Evolutionary conservation across 2,329 filamentous ascomycete species (phyloP).

Genomic region (Colletotrichum simmondsii): DNA sequence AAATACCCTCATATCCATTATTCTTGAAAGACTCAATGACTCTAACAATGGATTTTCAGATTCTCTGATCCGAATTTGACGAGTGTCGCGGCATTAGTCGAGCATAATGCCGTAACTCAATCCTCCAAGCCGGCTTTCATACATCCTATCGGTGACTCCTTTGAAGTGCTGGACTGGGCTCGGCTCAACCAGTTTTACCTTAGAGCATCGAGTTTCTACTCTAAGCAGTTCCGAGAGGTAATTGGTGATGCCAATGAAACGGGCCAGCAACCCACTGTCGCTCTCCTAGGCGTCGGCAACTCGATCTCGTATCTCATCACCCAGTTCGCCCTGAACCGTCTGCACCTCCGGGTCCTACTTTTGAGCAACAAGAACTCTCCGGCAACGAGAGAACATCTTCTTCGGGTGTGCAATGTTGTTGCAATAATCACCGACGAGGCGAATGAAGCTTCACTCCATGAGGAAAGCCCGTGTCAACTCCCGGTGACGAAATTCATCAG

Average conservation of each 20-base stretch:
- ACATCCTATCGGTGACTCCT: neutral
- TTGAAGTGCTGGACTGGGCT: constrained; percentile 9
- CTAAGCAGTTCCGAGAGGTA: neutral
- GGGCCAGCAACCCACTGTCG: constrained; percentile 9
- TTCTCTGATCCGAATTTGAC: constrained; percentile 15
- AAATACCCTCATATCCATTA: neutral
- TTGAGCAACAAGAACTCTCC: constrained; percentile 28
- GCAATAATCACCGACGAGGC: constrained; percentile 7
- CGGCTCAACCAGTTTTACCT: neutral
- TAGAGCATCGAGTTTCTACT: constrained; percentile 1
- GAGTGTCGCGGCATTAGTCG: constrained; percentile 10
- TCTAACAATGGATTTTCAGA: neutral
- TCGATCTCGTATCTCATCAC: constrained; percentile 19
- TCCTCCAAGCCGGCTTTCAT: constrained; percentile 16
- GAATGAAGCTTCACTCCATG: constrained; percentile 1
- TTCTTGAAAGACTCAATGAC: fast-evolving
- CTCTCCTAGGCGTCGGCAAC: constrained; percentile 8
- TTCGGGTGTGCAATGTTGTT: constrained; percentile 4
- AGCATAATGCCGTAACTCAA: constrained; percentile 13
- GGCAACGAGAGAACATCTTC: constrained; percentile 6
- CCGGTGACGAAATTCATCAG: neutral
- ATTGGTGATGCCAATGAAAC: neutral
- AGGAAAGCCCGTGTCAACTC: neutral
- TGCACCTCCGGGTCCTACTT: constrained; percentile 1
- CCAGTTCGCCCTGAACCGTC: constrained; percentile 12